phyloP scores from a whole-genome alignment of 2,329 filamentous ascomycete species.

The Aspergillus phoenicis region DNA sequence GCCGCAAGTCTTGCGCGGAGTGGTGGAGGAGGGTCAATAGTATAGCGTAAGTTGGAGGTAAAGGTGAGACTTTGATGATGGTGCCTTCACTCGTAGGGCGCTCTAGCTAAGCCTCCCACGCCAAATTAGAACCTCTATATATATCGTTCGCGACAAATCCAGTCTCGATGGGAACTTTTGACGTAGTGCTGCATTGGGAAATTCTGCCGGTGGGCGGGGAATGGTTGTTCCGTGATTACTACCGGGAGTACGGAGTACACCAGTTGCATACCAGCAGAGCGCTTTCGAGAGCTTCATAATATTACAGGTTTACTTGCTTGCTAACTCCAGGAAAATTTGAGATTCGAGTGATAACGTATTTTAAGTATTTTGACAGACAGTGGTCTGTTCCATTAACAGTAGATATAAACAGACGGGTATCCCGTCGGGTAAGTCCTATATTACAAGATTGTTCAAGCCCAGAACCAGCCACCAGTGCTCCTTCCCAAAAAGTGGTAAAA shows the following conservation, averaged over 20 bases:
- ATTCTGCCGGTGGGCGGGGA: constrained; percentile 31
- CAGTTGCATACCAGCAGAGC: too few relatives aligned
- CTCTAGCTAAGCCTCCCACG: background rate
- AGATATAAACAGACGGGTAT: constrained; percentile 26
- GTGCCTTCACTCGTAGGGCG: background rate
- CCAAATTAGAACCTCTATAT: background rate
- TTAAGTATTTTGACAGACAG: background rate
- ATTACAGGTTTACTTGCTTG: background rate
- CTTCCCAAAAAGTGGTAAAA: constrained; percentile 27
- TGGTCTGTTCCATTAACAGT: constrained; percentile 18
- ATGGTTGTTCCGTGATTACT: constrained; percentile 31
- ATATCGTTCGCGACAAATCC: background rate
- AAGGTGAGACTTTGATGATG: background rate
- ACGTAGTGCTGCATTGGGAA: constrained; percentile 28
- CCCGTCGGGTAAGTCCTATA: constrained; percentile 31
- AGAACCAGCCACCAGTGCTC: constrained; percentile 26
- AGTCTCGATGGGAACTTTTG: constrained; percentile 6
- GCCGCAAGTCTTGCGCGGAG: too few relatives aligned
- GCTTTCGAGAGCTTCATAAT: background rate
- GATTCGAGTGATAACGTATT: background rate
- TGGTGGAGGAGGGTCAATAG: too few relatives aligned
- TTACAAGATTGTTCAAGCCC: constrained; percentile 34
- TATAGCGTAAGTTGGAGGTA: too few relatives aligned
- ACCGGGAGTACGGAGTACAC: too few relatives aligned
- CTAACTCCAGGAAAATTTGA: background rate